Evolutionary conservation across 768 basidiomycete genomes (phyloP), one percentile per base, ranked within the genome.

Genomic region (Dioszegia aurantiaca): DNA sequence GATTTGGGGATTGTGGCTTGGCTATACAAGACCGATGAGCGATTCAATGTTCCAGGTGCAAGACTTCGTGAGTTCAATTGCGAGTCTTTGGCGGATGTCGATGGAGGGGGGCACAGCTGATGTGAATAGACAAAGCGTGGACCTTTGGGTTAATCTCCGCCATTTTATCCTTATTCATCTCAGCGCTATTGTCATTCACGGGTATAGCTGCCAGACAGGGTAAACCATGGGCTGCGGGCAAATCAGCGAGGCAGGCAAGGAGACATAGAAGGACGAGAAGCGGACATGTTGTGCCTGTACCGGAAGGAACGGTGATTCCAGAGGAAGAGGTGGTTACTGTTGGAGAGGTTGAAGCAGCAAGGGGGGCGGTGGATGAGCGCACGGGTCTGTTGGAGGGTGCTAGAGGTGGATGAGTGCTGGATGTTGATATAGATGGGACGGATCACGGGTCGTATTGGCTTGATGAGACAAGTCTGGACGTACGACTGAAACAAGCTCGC

Each of bases 181-280:
- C 69, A 17, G 28, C 69, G 9, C 49, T 72, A 12, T 59, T 76
- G 31, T 70, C 75, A 0, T 72, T 68, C 49, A 70, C 73, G 6
- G 75, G 72, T 37, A 48, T 74, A 26, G 70, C 72, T n/a, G 75
- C 74, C 16, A 60, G 74, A 67, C 47, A 71, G 41, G 74, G 74
- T 9, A 59, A 71, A 55, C 63, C 65, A n/a, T 76, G 75, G 75
- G 75, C 75, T 17, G 75, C 69, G 10, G 75, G 75, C 8, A 73
- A 67, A 57, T 72, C 72, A 4, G 72, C 69, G 36, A 46, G 62
- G 16, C 59, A 61, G 48, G 62, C 68, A 28, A 56, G 69, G 23
- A 51, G 67, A 58, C 72, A 76, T 54, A 61, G 66, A n/a, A 62
- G 74, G 28, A 73, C 74, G 9, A 56, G 72, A 28, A 72, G 70